phyloP scores from a whole-genome alignment of 257 asterid genomes.

The Perilla frutescens region DNA sequence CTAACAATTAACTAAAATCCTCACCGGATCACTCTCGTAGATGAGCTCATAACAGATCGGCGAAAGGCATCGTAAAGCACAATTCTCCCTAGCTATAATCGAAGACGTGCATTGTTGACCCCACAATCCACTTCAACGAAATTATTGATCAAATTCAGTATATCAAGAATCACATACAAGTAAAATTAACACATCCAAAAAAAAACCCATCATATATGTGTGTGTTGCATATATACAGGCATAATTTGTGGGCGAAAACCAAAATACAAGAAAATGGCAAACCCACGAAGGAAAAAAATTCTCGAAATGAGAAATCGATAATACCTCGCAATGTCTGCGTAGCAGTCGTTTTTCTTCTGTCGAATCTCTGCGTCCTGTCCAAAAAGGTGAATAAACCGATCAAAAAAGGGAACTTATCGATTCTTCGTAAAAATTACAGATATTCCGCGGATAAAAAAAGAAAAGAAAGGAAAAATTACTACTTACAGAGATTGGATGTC shows the following conservation, averaged over 20 bases:
- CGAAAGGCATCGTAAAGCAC: conserved; percentile 82
- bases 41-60: conserved; percentile 79
- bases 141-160: conserved; percentile 27
- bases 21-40: conserved; percentile 94
- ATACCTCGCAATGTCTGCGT: conserved; percentile 86
- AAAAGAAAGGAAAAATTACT: neutral
- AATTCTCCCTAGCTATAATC: conserved; percentile 75
- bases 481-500: conserved; percentile 75
- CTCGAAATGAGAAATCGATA: conserved; percentile 6
- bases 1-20: conserved; percentile 25
- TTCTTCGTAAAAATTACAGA: neutral
- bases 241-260: neutral
- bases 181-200: neutral
- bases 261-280: neutral
- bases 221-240: neutral
- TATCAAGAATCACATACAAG: neutral
- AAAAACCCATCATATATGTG: neutral
- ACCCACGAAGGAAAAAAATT: conserved; percentile 4
- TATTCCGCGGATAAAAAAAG: neutral
- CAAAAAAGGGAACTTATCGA: neutral
- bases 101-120: conserved; percentile 80
- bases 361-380: conserved; percentile 70
- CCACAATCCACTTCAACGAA: conserved; percentile 78
- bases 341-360: conserved; percentile 76
- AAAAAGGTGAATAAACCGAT: conserved; percentile 8